phyloP scores from a whole-genome alignment of 1,139 yeast genomes.

The Insectozyma bohioensis region DNA sequence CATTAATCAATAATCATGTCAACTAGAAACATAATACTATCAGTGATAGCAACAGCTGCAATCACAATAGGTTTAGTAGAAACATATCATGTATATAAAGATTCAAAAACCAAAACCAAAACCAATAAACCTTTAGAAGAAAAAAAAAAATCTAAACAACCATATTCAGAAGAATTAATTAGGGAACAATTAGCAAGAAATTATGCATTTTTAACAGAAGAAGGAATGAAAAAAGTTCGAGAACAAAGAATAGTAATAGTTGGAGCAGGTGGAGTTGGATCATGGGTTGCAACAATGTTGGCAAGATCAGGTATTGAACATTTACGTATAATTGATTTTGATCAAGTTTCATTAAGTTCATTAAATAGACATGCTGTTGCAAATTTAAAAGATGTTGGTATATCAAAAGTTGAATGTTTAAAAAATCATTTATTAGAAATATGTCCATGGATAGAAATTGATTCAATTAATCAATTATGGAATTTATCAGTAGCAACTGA shows the following conservation, averaged over 20 bases:
- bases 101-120: too few relatives aligned
- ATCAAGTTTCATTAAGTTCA: slow-evolving; percentile 90
- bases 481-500: slow-evolving; percentile 61
- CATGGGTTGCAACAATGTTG: slow-evolving; percentile 93
- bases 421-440: slow-evolving; percentile 60
- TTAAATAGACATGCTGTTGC: slow-evolving; percentile 95
- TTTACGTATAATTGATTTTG: slow-evolving; percentile 84
- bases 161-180: slow-evolving; percentile 70
- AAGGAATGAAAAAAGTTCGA: slow-evolving; percentile 77
- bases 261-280: slow-evolving; percentile 99
- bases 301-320: slow-evolving; percentile 85
- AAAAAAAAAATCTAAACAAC: slow-evolving; percentile 13
- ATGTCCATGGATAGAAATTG: slow-evolving; percentile 91
- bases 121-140: too few relatives aligned
- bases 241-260: slow-evolving; percentile 78
- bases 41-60: slow-evolving; percentile 38
- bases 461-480: slow-evolving; percentile 78
- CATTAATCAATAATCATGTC: too few relatives aligned
- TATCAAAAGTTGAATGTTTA: slow-evolving; percentile 80
- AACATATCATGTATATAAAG: slow-evolving; percentile 35
- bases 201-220: slow-evolving; percentile 85
- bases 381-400: slow-evolving; percentile 82
- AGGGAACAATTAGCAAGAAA: slow-evolving; percentile 92
- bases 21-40: slow-evolving; percentile 22
- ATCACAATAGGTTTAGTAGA: slow-evolving; percentile 41